Evolutionary conservation across 2,329 filamentous ascomycete genomes (phyloP), one percentile per base, ranked within the genome.

Genomic region (Aureobasidium sp.): DNA sequence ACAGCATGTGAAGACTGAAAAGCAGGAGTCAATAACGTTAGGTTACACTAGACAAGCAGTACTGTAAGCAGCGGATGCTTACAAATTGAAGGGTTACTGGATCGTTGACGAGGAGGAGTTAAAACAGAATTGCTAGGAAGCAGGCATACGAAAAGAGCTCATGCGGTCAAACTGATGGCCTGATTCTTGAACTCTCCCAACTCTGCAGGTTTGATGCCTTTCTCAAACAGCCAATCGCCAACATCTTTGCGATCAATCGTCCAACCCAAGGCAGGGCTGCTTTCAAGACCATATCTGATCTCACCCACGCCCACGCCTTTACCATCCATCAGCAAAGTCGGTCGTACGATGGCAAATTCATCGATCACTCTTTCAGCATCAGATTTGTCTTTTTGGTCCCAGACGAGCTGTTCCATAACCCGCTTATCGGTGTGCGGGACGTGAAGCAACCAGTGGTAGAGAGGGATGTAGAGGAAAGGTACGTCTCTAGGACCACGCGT

Each of bases 341-440:
- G 69, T 60, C 76, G 68, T 0, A 77, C 69, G 50, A 74, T 67
- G 0, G 73, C 68, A 62, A 68, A 74, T 1, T 65, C 68, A 0
- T 66, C 50, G n/a, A 73, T 61, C 6, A 66, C 67, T 11, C 62
- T 63, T 37, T 67, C 57, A 8, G 61, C 60, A 25, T 64, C 64
- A 3, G 64, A 64, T 25, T 66, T 62, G n/a, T 36, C 44, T 30
- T 68, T 64, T n/a, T 70, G 69, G 5, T 62, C 61, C 13, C 68
- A 39, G 10, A 78, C 55, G 10, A 69, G 34, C 8, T 65, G 57
- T 62, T 78, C 72, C 69, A 76, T 70, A 6, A 64, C 65, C 41
- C 61, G 62, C 68, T 78, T 78, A 59, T 78, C 76, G 27, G 67
- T 70, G 63, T 80, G 76, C 37, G 73, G 72, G 8, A 69, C 67